Base-by-base conservation (phyloP, 805 yeast genomes). In the Pichia membranifaciens region DNA sequence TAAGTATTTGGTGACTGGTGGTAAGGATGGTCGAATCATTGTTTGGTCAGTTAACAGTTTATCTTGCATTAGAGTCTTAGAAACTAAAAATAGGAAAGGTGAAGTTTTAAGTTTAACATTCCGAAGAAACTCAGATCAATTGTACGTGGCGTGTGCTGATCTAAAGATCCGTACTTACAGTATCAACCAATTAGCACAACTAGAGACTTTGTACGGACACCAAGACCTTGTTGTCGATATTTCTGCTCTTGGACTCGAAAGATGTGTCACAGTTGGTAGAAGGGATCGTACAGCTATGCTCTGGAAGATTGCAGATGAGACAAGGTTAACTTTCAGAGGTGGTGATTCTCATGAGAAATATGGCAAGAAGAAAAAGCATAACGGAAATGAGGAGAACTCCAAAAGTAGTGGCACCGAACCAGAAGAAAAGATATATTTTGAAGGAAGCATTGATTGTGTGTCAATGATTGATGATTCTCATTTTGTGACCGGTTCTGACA, bases 231-330 rank as follows among this genome's bases (percentile, higher is more conserved):
- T 91, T 39, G 75, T 78, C 38, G 97, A 83, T 59, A 82, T 93
- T 45, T 70, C 88, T 20, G 88, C 97, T 0, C 70, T 93, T 51
- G 78, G 79, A 9, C 81, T 82, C 64, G 98, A 93, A 61, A 79
- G 96, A 49, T 93, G 99, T 71, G 90, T 93, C 16, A 87, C 96
- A 22, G 98, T 91, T 29, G 99, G 99, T 16, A 75, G 95, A 3
- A 79, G 98, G 57, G 99, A 93, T 67, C 82, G 95, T 58, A 87
- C 96, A 5, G 96, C 91, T 9, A 84, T 95, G 83, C 72, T 87
- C 58, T 93, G 99, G 99, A 93, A 93, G 64, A 88, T 93, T 54
- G 80, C 96, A 22, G 99, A 93, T 58, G 99, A 93, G 68, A 81
- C 95, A 1, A 79, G 97, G 61, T 76, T 93, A 58, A 89, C 96